These are phyloP conservation scores for Ambrosia artemisiifolia DNA, from an alignment of 129 eudicot species.

Conservation along the genomic window DNA sequence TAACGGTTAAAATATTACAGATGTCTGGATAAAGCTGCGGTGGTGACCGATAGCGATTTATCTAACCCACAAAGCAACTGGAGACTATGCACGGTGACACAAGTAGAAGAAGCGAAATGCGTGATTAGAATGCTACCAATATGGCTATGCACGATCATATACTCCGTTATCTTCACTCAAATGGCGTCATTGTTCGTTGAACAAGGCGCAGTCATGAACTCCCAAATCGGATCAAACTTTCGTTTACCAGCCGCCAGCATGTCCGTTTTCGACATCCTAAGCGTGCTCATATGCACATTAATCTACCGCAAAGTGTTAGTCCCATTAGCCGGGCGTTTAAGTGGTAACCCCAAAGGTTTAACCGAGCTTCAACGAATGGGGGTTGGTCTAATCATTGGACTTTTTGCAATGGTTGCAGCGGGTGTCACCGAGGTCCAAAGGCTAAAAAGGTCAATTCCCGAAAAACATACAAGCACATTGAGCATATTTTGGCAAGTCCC, in stretches of 20 bases:
- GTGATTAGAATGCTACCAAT: conserved; percentile 71
- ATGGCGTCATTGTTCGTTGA: conserved; percentile 89
- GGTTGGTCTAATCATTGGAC: conserved; percentile 61
- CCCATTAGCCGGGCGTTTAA: conserved; percentile 50
- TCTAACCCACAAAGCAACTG: conserved; percentile 41
- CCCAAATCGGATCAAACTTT: conserved; percentile 33
- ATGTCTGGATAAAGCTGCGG: conserved; percentile 73
- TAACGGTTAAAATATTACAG: conserved; percentile 13
- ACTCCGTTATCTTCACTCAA: conserved; percentile 81
- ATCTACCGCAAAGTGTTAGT: conserved; percentile 54
- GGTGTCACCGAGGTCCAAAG: conserved; percentile 62
- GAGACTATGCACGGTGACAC: conserved; percentile 74
- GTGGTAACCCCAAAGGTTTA: conserved; percentile 63
- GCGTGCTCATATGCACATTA: conserved; percentile 60
- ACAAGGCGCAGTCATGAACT: conserved; percentile 68
- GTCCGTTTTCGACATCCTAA: conserved; percentile 69
- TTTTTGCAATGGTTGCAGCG: conserved; percentile 69
- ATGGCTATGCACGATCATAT: conserved; percentile 84
- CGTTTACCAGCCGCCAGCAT: conserved; percentile 78
- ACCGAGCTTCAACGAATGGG: conserved; percentile 91
- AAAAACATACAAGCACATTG: conserved; percentile 29
- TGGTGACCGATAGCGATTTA: conserved; percentile 32
- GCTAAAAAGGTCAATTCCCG: conserved; percentile 36
- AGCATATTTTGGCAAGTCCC: conserved; percentile 88
- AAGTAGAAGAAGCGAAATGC: conserved; percentile 91